Conservation (phyloP, 2,329 filamentous ascomycete genomes). For the Colletotrichum chlorophyti region DNA sequence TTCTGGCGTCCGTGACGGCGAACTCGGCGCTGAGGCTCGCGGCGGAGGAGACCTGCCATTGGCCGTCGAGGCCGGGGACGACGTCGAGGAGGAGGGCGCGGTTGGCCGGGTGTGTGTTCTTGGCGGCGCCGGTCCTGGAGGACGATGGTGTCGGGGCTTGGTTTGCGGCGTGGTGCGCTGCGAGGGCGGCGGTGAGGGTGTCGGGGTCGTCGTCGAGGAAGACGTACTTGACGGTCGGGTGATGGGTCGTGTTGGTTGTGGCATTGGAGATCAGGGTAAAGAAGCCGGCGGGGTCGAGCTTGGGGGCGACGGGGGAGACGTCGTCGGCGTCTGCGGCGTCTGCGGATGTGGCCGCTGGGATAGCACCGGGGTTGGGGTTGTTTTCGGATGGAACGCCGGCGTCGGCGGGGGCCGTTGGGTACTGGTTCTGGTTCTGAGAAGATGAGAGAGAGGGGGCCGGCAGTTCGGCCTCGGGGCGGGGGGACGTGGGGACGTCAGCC, state of each 20-base stretch:
- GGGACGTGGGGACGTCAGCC: conserved; percentile 19
- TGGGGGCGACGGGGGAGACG: not conserved
- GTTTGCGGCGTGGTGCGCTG: conserved; percentile 36
- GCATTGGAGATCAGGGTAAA: conserved; percentile 85
- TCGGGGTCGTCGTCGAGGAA: conserved; percentile 92
- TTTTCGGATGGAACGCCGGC: not conserved
- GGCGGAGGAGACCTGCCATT: conserved; percentile 68
- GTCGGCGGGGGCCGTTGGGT: not conserved
- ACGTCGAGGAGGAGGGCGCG: conserved; percentile 65
- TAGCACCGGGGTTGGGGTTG: not conserved
- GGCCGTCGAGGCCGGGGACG: conserved; percentile 44
- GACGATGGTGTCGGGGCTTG: conserved; percentile 29
- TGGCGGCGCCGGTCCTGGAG: conserved; percentile 29
- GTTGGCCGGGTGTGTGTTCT: conserved; percentile 31
- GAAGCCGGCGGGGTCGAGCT: conserved; percentile 46
- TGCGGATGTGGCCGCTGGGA: not conserved
- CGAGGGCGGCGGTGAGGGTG: conserved; percentile 72
- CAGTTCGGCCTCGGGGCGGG: conserved; percentile 13
- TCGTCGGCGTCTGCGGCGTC: not conserved
- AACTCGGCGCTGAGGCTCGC: conserved; percentile 79
- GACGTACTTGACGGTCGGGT: conserved; percentile 89
- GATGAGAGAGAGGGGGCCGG: conserved; percentile 6
- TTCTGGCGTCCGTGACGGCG: conserved; percentile 59
- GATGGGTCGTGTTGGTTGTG: conserved; percentile 75
- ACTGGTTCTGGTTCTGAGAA: conserved; percentile 15